Percentiles rank a stretch among this genome's conserved stretches.
Conservation (phyloP, 225 moss, liverwort and hornwort genomes). For the Lunularia cruciata region DNA sequence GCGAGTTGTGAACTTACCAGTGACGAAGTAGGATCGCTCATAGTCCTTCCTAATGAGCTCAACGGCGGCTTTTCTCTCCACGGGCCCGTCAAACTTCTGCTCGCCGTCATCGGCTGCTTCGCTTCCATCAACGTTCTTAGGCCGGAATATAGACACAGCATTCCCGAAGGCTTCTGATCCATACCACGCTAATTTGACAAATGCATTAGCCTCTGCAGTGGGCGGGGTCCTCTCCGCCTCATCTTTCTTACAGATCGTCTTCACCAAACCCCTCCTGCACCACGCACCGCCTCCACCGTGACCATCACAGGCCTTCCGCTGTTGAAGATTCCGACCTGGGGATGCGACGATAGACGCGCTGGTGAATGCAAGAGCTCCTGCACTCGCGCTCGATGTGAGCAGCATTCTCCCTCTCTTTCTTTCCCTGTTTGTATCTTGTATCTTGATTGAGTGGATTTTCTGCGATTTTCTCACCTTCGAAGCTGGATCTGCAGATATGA, state of each 20-base stretch:
- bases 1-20: slow-evolving; percentile 60
- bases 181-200: slow-evolving; percentile 93
- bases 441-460: no score
- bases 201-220: slow-evolving; percentile 77
- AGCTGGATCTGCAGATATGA: no score
- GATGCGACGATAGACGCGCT: slow-evolving; percentile 1
- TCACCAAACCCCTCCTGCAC: no score
- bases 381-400: no score
- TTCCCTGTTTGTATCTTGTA: no score
- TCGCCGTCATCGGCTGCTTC: slow-evolving; percentile 36
- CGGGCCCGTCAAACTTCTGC: slow-evolving; percentile 47
- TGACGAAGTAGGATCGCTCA: slow-evolving; percentile 95
- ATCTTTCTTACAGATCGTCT: slow-evolving; percentile 24
- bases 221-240: slow-evolving; percentile 66
- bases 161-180: slow-evolving; percentile 94
- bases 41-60: slow-evolving; percentile 78
- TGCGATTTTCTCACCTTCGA: no score
- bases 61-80: slow-evolving; percentile 62
- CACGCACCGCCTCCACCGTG: no score
- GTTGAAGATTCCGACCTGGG: background rate
- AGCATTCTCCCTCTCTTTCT: no score
- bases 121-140: slow-evolving; percentile 22
- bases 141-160: slow-evolving; percentile 70
- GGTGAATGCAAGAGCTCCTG: background rate
- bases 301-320: no score